Base-by-base conservation (phyloP, 345 rosid species). In the Salix exigua region DNA sequence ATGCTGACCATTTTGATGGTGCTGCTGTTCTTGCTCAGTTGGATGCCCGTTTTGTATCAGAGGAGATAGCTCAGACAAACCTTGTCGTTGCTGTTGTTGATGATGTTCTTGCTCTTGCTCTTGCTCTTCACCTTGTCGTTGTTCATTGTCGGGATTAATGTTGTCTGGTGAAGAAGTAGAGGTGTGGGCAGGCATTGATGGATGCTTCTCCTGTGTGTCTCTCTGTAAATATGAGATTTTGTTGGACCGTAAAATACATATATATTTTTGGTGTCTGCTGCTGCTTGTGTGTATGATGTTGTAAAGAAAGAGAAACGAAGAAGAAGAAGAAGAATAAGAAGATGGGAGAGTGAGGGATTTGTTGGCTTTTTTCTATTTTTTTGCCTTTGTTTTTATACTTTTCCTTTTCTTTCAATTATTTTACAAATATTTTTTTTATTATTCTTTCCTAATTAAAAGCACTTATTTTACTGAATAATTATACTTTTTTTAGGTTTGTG, bases 161-260 rank as follows among this genome's bases (percentile, higher is more conserved):
- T 84, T 88, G 73, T 88, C 93, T 28, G 88, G 81, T 73, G 86
- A 78, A 55, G 88, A 70, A 78, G 83, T 88, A 90, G 62, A 25
- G 28, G 5, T 8, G 6, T 89, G 88, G n/a, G 96, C 84, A 73
- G 97, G 98, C 98, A 94, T 94, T 92, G 85, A 44, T 67, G 75
- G 71, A 53, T 44, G 50, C 61, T 31, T 38, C 53, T 10, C 62
- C 23, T 58, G 13, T 1, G 14, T 58, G 62, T 58, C 28, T n/a
- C 62, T 58, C 62, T 58, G 62, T 58, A n/a, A n/a, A n/a, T 58
- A 58, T n/a, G 28, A n/a, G 28, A 58, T n/a, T 58, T 58, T 58
- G 62, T n/a, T 58, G 62, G 28, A 11, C 10, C 62, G 26, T 58
- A n/a, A n/a, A n/a, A n/a, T 55, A n/a, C 21, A 53, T 55, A 21